Conservation (phyloP, 257 asterid genomes). For the Coffea canephora region DNA sequence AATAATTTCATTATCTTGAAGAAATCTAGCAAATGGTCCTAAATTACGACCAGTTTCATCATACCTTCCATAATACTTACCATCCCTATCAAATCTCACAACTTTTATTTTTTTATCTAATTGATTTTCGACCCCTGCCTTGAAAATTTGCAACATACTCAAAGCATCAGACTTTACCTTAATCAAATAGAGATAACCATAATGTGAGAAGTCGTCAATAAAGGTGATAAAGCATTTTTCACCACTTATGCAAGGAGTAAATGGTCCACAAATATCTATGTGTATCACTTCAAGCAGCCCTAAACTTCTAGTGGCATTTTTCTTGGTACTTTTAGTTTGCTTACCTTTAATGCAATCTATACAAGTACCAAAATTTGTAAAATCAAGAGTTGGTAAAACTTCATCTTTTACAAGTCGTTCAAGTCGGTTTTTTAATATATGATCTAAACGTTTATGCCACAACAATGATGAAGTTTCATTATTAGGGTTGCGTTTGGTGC, state of each 20-base stretch:
- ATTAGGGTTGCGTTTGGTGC: not conserved
- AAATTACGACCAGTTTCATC: too few species aligned
- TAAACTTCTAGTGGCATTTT: not conserved
- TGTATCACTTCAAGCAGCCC: not conserved
- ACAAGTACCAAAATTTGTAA: not conserved
- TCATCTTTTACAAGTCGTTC: conserved; percentile 4
- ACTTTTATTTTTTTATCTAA: too few species aligned
- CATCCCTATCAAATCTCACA: too few species aligned
- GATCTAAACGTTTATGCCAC: not conserved
- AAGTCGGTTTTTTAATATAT: not conserved
- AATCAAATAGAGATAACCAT: not conserved
- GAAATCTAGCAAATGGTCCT: too few species aligned
- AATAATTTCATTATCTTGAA: too few species aligned
- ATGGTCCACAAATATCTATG: not conserved
- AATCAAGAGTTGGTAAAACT: conserved; percentile 4
- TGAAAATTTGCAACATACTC: too few species aligned
- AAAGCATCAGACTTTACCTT: not conserved
- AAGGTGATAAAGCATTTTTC: conserved; percentile 4
- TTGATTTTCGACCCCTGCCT: too few species aligned
- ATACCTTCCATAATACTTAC: too few species aligned
- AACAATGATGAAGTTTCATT: not conserved
- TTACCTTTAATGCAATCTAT: not conserved
- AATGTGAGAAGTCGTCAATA: conserved; percentile 7
- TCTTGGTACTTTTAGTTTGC: not conserved
- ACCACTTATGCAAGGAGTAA: not conserved